Evolutionary conservation across 345 rosid species (phyloP), one percentile per base, ranked within the genome.

Genomic region (Pistacia atlantica): DNA sequence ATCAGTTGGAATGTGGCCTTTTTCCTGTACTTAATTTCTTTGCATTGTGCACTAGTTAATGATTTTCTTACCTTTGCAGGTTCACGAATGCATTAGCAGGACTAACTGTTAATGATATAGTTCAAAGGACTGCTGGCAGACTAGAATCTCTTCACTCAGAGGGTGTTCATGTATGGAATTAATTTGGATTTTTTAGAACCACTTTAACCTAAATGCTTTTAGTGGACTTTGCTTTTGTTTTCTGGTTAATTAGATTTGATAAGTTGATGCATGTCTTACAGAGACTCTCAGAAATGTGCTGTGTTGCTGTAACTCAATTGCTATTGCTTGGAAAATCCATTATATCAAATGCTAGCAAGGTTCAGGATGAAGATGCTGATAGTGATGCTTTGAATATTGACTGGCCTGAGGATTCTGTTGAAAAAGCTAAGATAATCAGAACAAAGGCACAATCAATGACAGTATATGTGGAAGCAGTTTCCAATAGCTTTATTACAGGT

Each of bases 221-320:
- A 31, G 14, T 38, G 28, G 18, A 31, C 28, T 11, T 45, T 13
- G 25, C 10, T 57, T 49, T 18, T 69, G 5, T 25, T 22, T 12
- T 59, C 3, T 67, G 5, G 20, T 14, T 48, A 63, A 49, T 62
- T 51, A 42, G 62, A 54, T 38, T 38, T 63, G 31, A 60, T 80
- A 7, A 18, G 18, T 65, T 69, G 12, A 57, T 78, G 22, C 76
- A 38, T 79, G n/a, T 18, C 73, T 69, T 88, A 90, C 97, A 96
- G 99, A 90, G 97, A 80, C 81, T 96, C 70, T 94, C 99, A 0
- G 99, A 96, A 82, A 90, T 96, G 91, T 88, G 95, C 87, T 90
- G 95, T 80, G 86, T 90, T 77, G 97, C 97, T 13, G 90, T 91
- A 75, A 82, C 97, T 69, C 95, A 97, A 69, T 89, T 97, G 76